These are phyloP conservation scores for Lasiosphaeria miniovina DNA, from an alignment of 495 filamentous ascomycete species.

Conservation along the genomic window DNA sequence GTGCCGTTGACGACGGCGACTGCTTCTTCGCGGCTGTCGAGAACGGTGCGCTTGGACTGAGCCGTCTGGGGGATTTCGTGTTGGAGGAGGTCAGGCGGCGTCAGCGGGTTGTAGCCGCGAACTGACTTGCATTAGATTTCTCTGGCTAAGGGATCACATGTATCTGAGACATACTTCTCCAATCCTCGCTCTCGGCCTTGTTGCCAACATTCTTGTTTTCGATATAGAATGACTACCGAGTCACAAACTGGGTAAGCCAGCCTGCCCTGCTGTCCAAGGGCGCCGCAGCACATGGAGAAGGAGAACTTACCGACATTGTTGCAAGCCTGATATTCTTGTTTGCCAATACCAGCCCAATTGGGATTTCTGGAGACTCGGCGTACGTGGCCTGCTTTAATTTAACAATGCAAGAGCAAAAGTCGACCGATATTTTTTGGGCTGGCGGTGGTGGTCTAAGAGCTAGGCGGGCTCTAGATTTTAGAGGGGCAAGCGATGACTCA, in stretches of 20 bases:
- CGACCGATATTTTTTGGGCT: background rate
- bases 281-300: background rate
- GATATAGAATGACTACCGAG: slow-evolving; percentile 60
- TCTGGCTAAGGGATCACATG: background rate
- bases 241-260: slow-evolving; percentile 6
- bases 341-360: background rate
- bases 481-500: slow-evolving; percentile 26
- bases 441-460: background rate
- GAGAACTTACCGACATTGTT: slow-evolving; percentile 28
- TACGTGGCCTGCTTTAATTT: background rate
- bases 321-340: background rate
- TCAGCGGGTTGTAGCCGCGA: slow-evolving; percentile 89
- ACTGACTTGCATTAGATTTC: slow-evolving; percentile 48
- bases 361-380: background rate
- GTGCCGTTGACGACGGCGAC: slow-evolving; percentile 75
- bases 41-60: slow-evolving; percentile 74
- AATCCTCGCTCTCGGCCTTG: slow-evolving; percentile 77
- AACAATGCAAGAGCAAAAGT: background rate
- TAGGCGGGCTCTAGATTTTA: slow-evolving; percentile 4
- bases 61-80: slow-evolving; percentile 84
- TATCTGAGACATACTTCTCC: slow-evolving; percentile 65
- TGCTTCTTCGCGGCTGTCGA: slow-evolving; percentile 76
- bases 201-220: slow-evolving; percentile 89
- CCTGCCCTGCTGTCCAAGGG: background rate
- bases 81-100: slow-evolving; percentile 90